Evolutionary conservation across 495 filamentous ascomycete species (phyloP), one percentile per base, ranked within the genome.

Genomic region (Hypoxylon trugodes): DNA sequence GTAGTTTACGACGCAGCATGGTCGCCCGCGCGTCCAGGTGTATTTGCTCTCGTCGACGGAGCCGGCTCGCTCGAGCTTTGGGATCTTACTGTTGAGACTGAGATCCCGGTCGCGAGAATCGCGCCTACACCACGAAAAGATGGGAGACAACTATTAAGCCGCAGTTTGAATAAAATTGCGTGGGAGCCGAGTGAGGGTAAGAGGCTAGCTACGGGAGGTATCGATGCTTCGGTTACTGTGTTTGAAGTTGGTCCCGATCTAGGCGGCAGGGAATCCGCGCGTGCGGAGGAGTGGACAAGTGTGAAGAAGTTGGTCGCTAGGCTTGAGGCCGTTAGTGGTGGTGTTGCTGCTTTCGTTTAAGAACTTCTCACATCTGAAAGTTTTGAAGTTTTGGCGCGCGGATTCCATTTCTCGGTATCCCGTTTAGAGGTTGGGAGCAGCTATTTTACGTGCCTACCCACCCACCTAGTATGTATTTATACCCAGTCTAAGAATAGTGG

Each of bases 1-100:
- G 85, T 97, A 5, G 92, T 98, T 36, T 99, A 98, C 76, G 94
- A 97, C 76, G 93, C 93, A 0, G 85, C 86, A 9, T 99, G 95
- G 95, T 94, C 91, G 28, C 94, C 95, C 0, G 84, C 92, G 63
- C 90, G 91, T 66, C 95, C 95, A 0, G 91, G 91, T 21, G 90
- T 99, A 9, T 99, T 99, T 75, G 90, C 90, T 10, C 84, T 93
- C 9, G 95, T 98, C 19, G 95, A 98, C 59, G 95, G 95, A 30
- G 90, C 88, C 10, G 95, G 95, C n/a, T 90, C 88, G 70, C 78
- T 99, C 32, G 95, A 98, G 75, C 79, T 99, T 33, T 99, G 93
- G 92, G 96, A 99, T 71, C 82, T 99, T 9, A 96, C 90, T 15
- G 82, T 90, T 12, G 93, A 97, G 73, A 93, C 87, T 1, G 95